Conservation (phyloP, 441 rosid species). For the Brassica hybrid region DNA sequence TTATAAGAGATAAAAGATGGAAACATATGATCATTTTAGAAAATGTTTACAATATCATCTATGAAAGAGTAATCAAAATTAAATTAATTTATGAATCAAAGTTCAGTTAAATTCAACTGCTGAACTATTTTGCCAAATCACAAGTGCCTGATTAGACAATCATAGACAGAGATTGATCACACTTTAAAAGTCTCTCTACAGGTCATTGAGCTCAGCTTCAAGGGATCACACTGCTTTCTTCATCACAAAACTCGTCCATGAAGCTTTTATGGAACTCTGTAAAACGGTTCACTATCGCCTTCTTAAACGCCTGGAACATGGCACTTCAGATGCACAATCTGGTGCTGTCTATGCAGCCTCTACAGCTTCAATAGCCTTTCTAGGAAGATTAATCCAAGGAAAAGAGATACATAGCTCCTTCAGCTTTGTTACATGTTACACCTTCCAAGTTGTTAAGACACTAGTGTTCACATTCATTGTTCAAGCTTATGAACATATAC, state of each 20-base stretch:
- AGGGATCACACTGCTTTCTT: background rate
- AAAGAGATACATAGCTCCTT: conserved; percentile 97
- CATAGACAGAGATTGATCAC: background rate
- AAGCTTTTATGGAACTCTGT: conserved; percentile 80
- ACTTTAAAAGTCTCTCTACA: too few species aligned
- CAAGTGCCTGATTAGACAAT: background rate
- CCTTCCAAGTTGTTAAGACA: conserved; percentile 57
- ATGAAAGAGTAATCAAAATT: background rate
- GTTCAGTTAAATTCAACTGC: background rate
- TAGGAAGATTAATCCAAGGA: conserved; percentile 81
- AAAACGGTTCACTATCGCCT: conserved; percentile 62
- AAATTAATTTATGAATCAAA: background rate
- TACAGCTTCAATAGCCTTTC: conserved; percentile 82
- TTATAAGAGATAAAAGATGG: too few species aligned
- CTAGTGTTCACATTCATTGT: too few species aligned
- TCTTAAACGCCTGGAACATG: too few species aligned
- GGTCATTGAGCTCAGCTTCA: background rate
- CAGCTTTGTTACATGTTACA: conserved; percentile 90
- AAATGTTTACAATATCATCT: too few species aligned
- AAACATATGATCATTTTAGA: too few species aligned
- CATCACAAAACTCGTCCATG: conserved; percentile 76
- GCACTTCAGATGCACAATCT: conserved; percentile 43
- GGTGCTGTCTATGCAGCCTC: conserved; percentile 72
- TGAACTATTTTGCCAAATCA: background rate
- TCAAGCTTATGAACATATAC: background rate